Evolutionary conservation across 805 yeast species (phyloP).

Genomic region (Blastobotrys terrestris): DNA sequence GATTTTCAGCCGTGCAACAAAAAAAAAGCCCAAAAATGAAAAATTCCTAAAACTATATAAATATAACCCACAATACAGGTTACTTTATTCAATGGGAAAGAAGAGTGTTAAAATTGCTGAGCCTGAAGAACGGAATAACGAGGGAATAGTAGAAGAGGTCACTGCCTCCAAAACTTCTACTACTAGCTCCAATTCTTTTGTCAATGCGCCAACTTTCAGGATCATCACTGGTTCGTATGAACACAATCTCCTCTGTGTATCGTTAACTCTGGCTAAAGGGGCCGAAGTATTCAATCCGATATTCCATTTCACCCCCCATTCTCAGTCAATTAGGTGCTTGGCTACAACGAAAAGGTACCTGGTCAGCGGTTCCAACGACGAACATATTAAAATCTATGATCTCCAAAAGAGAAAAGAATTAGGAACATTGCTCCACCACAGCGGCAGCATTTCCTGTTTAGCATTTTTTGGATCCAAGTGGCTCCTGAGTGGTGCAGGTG

Average conservation of each 20-base stretch:
- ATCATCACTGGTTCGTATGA: slow-evolving; percentile 93
- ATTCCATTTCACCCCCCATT: slow-evolving; percentile 93
- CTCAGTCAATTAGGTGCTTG: slow-evolving; percentile 77
- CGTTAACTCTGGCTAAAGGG: slow-evolving; percentile 49
- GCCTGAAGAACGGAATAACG: not conserved
- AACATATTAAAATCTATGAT: slow-evolving; percentile 90
- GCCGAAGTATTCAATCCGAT: slow-evolving; percentile 71
- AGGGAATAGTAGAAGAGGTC: not conserved
- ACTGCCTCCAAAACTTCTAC: not conserved
- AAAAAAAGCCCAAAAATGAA: not conserved
- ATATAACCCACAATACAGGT: too few relatives aligned
- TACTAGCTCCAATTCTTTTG: not conserved
- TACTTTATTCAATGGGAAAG: not conserved
- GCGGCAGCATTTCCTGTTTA: slow-evolving; percentile 78
- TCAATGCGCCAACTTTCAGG: slow-evolving; percentile 38
- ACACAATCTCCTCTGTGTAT: slow-evolving; percentile 81
- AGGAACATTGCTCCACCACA: slow-evolving; percentile 83
- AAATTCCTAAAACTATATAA: not conserved
- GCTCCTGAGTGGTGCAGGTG: slow-evolving; percentile 87
- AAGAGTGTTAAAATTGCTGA: not conserved
- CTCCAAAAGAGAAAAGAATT: slow-evolving; percentile 88
- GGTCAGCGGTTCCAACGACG: slow-evolving; percentile 94
- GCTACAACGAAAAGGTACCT: slow-evolving; percentile 78
- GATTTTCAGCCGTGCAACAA: not conserved
- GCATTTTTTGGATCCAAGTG: slow-evolving; percentile 60